These are phyloP conservation scores for Colletotrichum caudatum DNA, from an alignment of 2,329 filamentous ascomycete genomes.

Conservation along the genomic window DNA sequence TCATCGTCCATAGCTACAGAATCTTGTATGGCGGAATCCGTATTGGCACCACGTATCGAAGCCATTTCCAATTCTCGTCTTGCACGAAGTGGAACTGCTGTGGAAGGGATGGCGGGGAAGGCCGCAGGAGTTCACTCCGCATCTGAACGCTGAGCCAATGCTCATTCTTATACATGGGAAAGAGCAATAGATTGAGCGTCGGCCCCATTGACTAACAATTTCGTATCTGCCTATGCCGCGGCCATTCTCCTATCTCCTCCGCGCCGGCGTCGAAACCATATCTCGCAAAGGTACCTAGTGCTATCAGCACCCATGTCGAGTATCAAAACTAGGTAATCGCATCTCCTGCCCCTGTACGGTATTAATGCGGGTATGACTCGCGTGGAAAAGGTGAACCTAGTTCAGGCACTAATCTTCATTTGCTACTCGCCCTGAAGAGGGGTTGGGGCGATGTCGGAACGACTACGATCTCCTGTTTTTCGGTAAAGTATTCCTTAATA, in stretches of 20 bases:
- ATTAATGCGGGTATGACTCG: slow-evolving; percentile 16
- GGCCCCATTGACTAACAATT: not conserved
- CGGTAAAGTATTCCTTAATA: slow-evolving; percentile 4
- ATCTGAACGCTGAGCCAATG: not conserved
- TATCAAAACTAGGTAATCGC: not conserved
- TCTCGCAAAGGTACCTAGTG: slow-evolving; percentile 12
- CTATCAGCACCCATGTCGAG: slow-evolving; percentile 33
- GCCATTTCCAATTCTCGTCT: not conserved
- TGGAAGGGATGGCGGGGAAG: not conserved
- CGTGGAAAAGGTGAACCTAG: slow-evolving; percentile 16
- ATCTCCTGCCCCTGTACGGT: slow-evolving; percentile 3
- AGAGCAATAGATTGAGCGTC: not conserved
- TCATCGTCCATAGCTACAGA: not conserved
- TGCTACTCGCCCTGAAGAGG: slow-evolving; percentile 15
- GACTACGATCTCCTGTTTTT: slow-evolving; percentile 20
- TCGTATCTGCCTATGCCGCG: not conserved
- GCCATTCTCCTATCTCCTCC: slow-evolving; percentile 26
- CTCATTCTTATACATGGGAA: slow-evolving; percentile 1
- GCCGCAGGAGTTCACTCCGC: no score
- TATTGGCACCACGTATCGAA: not conserved
- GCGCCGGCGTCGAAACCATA: slow-evolving; percentile 24
- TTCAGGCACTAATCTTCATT: slow-evolving; percentile 21
- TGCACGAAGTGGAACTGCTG: not conserved
- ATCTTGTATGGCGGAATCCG: no score
- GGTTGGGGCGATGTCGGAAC: slow-evolving; percentile 33